Percentiles rank a stretch among this genome's conserved stretches.
These are phyloP conservation scores for Brassica nigra DNA, from an alignment of 345 rosid species.

Conservation along the genomic window DNA sequence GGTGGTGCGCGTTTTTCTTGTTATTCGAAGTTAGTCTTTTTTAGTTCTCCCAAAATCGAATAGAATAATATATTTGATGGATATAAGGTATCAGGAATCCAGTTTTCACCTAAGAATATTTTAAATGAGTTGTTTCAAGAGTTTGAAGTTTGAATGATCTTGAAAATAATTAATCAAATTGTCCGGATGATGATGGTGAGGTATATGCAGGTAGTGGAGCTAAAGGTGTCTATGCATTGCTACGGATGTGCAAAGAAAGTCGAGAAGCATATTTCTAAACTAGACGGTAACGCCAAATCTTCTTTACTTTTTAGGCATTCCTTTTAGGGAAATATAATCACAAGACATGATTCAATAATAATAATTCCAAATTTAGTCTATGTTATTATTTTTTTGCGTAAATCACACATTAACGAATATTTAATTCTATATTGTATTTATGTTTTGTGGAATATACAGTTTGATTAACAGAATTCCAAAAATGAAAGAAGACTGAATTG, in stretches of 20 bases:
- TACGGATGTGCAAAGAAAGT: constrained; percentile 89
- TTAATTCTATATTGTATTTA: neutral
- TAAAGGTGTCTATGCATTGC: constrained; percentile 91
- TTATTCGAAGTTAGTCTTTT: constrained; percentile 11
- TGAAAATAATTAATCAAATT: neutral
- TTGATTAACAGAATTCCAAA: neutral
- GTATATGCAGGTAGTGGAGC: constrained; percentile 68
- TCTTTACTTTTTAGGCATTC: constrained; percentile 24
- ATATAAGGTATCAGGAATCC: neutral
- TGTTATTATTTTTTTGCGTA: neutral
- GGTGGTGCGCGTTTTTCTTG: constrained; percentile 34
- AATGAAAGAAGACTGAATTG: neutral
- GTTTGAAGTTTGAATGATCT: neutral
- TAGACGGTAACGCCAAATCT: constrained; percentile 62
- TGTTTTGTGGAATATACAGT: neutral
- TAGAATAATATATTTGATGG: neutral
- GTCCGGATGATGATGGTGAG: constrained; percentile 28
- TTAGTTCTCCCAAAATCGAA: constrained; percentile 7
- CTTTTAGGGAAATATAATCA: constrained; percentile 27
- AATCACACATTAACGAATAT: neutral
- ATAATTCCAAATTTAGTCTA: neutral
- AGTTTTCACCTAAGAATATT: neutral
- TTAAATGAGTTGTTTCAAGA: neutral
- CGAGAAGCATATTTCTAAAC: constrained; percentile 81
- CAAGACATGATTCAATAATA: constrained; percentile 20